Evolutionary conservation across 352 stramenopile species (phyloP).

Genomic region (Phytophthora macrochlamydospora): DNA sequence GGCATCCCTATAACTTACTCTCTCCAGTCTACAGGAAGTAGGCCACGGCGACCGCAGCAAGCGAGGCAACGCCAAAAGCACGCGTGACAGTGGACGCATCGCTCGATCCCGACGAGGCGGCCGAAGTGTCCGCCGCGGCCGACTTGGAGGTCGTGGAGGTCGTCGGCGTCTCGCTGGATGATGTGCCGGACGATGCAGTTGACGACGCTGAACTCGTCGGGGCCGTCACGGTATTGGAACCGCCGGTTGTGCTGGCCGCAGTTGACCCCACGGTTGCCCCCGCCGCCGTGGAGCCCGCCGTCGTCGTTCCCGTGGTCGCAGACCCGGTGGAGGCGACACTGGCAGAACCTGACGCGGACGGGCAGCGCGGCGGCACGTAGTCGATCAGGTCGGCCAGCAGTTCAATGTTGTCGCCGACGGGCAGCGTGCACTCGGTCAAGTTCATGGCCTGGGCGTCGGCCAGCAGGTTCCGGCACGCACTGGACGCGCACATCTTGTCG

Average conservation of each 20-base stretch:
- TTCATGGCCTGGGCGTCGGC: constrained; percentile 22
- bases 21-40: constrained; percentile 27
- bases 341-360: constrained; percentile 37
- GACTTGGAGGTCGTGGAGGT: constrained; percentile 7
- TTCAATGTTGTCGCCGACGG: constrained; percentile 35
- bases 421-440: constrained; percentile 38
- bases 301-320: constrained; percentile 52
- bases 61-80: constrained; percentile 21
- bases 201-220: constrained; percentile 11
- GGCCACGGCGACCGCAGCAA: constrained; percentile 23
- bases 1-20: background rate
- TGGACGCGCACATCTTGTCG: constrained; percentile 33
- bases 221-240: constrained; percentile 18
- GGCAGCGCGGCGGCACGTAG: constrained; percentile 29
- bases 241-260: constrained; percentile 6
- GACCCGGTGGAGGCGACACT: constrained; percentile 19
- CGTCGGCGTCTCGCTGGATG: background rate
- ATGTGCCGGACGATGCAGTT: background rate
- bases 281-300: too few relatives aligned
- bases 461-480: constrained; percentile 23
- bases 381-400: constrained; percentile 37
- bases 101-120: constrained; percentile 29
- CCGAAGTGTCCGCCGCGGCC: constrained; percentile 4
- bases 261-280: constrained; percentile 4
- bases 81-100: constrained; percentile 20